Evolutionary conservation across 805 yeast genomes (phyloP), one percentile per base, ranked within the genome.

Genomic region (Maudiozyma saulgeensis): DNA sequence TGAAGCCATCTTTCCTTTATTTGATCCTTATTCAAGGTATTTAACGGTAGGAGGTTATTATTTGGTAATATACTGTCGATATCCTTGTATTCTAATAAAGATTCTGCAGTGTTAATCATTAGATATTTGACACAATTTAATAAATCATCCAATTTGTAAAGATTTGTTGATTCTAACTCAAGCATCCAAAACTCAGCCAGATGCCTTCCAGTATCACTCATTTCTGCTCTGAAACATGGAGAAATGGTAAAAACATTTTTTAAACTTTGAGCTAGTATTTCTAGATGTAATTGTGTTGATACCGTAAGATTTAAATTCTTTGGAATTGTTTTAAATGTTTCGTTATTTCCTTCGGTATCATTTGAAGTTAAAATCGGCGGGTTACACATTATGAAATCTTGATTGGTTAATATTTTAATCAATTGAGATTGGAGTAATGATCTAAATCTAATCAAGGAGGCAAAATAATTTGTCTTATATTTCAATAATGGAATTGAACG

Each of bases 281-380:
- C 99, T 23, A 93, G 65, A 66, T 93, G 99, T 49, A 93, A 69
- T 64, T 93, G 99, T 0, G 96, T 81, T 0, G 96, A 88, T 0
- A 93, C 99, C 0, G 98, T 85, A 49, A 93, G 69, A 15, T 44
- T 87, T 58, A 86, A 87, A 6, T 49, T 50, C 19, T 53, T 54
- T 51, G 68, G 49, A 45, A 58, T 71, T 11, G 90, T 68, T 43
- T 68, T 69, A 56, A 93, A 93, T 53, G 86, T 78, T 62, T 93
- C 98, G 4, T 98, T 98, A 3, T 96, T 97, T 16, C 99, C 98
- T 68, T 93, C 99, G 63, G 98, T 91, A 64, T 93, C 99, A 1
- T 95, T 80, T 11, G 87, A 73, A 0, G 99, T 93, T 21, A 91
- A 68, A 12, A 91, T 58, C 7, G 99, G 99, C 3, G 98, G 95